Conservation (phyloP, 2,329 filamentous ascomycete genomes). For the Beauveria pseudobassiana region DNA sequence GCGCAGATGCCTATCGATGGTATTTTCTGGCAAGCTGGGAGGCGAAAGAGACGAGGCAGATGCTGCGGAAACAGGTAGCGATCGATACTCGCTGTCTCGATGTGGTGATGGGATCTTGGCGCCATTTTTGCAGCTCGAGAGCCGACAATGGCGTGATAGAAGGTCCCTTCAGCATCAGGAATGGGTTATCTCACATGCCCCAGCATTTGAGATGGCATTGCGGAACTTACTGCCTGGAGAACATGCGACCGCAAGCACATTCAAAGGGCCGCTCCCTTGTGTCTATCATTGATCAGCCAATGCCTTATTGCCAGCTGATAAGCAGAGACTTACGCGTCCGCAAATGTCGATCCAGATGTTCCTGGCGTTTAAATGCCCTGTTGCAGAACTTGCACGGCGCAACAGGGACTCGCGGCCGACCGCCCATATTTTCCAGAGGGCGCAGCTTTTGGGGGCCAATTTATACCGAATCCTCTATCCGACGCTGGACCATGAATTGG, state of each 20-base stretch:
- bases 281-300: slow-evolving; percentile 17
- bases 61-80: neutral
- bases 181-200: neutral
- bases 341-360: slow-evolving; percentile 26
- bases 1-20: neutral
- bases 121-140: slow-evolving; percentile 4
- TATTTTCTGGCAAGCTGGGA: neutral
- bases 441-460: neutral
- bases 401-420: slow-evolving; percentile 13
- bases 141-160: slow-evolving; percentile 12
- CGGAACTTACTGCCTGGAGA: slow-evolving; percentile 21
- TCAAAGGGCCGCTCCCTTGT: slow-evolving; percentile 26
- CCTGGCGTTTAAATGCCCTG: slow-evolving; percentile 24
- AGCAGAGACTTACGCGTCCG: slow-evolving; percentile 19
- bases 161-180: slow-evolving; percentile 7
- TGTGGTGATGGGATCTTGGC: neutral
- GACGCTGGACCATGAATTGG: neutral
- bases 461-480: neutral
- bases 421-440: slow-evolving; percentile 6
- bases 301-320: neutral
- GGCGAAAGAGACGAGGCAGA: neutral
- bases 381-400: slow-evolving; percentile 23
- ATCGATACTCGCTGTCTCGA: neutral
- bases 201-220: neutral
- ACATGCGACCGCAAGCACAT: slow-evolving; percentile 23